Conservation (phyloP, 257 asterid species). For the Dorcoceras hygrometricum region DNA sequence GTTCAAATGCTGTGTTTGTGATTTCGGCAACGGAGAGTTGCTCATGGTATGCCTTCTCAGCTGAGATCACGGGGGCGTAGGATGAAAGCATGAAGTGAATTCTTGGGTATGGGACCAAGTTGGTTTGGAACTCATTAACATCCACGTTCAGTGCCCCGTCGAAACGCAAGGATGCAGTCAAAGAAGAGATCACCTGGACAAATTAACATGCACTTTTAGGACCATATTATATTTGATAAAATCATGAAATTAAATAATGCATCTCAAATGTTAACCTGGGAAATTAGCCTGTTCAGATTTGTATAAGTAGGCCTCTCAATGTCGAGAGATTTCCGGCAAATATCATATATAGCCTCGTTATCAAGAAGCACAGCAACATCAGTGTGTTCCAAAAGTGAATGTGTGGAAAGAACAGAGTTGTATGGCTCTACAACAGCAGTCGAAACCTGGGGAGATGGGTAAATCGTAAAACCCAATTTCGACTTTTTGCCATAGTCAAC, state of each 20-base stretch:
- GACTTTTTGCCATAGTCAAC: conserved; percentile 91
- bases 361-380: conserved; percentile 94
- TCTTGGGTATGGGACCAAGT: conserved; percentile 94
- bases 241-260: background rate
- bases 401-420: conserved; percentile 89
- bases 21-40: conserved; percentile 93
- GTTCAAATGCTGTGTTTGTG: conserved; percentile 95
- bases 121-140: conserved; percentile 94
- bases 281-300: conserved; percentile 83
- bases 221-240: background rate
- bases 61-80: conserved; percentile 88
- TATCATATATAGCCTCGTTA: conserved; percentile 87
- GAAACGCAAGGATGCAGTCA: conserved; percentile 87
- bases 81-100: conserved; percentile 98
- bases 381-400: conserved; percentile 90
- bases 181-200: conserved; percentile 72
- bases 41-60: conserved; percentile 91
- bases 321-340: conserved; percentile 91
- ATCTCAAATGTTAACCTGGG: conserved; percentile 52
- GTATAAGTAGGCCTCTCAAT: conserved; percentile 96
- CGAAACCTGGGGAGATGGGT: conserved; percentile 94
- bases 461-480: conserved; percentile 80
- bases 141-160: conserved; percentile 94
- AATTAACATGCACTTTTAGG: background rate
- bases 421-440: conserved; percentile 98